Evolutionary conservation across 805 yeast species (phyloP), one percentile per base, ranked within the genome.

Genomic region (Candida peoriensis): DNA sequence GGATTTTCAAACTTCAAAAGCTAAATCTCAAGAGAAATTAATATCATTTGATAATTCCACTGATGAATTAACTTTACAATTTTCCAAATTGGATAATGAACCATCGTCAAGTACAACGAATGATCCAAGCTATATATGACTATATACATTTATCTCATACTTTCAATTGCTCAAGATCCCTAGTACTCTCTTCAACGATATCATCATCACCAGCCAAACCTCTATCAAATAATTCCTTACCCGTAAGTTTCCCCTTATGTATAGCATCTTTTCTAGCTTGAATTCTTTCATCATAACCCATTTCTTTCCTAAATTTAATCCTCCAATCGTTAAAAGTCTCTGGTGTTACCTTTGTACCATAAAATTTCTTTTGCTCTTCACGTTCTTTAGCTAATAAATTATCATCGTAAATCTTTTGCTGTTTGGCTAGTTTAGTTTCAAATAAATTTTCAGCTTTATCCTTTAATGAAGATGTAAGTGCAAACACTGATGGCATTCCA

Each of bases 401-500:
- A 33, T 68, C 64, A 42, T 85, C 87, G 46, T 78, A 72, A 42
- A 61, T 59, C 36, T 69, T 68, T 49, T 85, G 89, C 24, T 63
- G 67, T 6, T 44, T 49, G 12, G 66, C 63, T 30, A 83, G 64
- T 44, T 80, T 78, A n/a, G 66, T 60, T 20, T 69, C 73, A 50
- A 86, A 84, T 43, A 75, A 51, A 17, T 59, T 60, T 49, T 93
- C 98, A 11, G 86, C 90, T 38, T 72, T 72, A 32, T 90, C 97
- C 51, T 90, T 90, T 35, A 88, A 67, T 8, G 76, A 66, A 1
- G 94, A 76, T 0, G 84, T 73, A 29, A 90, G 57, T 1, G 96
- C 76, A 60, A 89, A 93, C 6, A 90, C 72, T 45, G 88, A 79
- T n/a, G 96, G 95, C 72, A 90, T 81, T 1, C 98, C 98, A 2